A percentile compares a stretch with the other conserved stretches of the same genome.
phyloP scores from a whole-genome alignment of 768 basidiomycete genomes.

The Lyophyllum decastes region DNA sequence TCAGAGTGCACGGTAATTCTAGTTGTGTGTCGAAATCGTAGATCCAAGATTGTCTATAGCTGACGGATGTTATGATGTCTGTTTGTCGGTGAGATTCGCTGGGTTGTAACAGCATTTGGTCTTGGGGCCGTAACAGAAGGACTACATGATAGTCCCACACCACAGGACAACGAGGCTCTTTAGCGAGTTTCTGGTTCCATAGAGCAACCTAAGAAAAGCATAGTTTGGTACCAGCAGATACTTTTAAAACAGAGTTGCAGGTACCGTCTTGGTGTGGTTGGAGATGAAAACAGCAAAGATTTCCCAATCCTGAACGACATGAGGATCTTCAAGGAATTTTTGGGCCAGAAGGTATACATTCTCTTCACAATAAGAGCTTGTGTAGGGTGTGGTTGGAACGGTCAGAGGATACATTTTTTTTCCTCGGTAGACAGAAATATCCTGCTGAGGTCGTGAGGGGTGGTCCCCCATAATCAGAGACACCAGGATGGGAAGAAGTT shows the following conservation, averaged over 20 bases:
- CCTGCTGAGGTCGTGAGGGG: background rate
- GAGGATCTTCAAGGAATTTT: slow-evolving; percentile 34
- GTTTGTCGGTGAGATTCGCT: background rate
- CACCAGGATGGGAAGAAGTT: background rate
- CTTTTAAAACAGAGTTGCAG: background rate
- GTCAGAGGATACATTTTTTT: slow-evolving; percentile 24
- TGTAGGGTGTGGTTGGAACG: slow-evolving; percentile 51
- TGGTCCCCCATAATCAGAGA: background rate
- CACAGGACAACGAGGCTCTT: slow-evolving; percentile 36
- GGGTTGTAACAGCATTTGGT: background rate
- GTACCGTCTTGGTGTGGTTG: slow-evolving; percentile 57
- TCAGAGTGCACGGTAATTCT: slow-evolving; percentile 49
- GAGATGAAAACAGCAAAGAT: slow-evolving; percentile 65
- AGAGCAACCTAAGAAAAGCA: slow-evolving; percentile 54
- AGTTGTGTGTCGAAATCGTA: slow-evolving; percentile 70
- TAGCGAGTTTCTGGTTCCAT: slow-evolving; percentile 57
- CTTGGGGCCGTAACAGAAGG: slow-evolving; percentile 46
- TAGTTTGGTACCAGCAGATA: background rate
- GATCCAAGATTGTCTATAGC: slow-evolving; percentile 43
- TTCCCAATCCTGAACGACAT: slow-evolving; percentile 43
- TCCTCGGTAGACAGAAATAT: background rate
- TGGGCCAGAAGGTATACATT: slow-evolving; percentile 64
- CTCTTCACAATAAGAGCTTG: slow-evolving; percentile 71
- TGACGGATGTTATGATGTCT: background rate
- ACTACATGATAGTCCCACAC: slow-evolving; percentile 82